phyloP scores from a whole-genome alignment of 305 asterid genomes.

The Solanum hybrid region DNA sequence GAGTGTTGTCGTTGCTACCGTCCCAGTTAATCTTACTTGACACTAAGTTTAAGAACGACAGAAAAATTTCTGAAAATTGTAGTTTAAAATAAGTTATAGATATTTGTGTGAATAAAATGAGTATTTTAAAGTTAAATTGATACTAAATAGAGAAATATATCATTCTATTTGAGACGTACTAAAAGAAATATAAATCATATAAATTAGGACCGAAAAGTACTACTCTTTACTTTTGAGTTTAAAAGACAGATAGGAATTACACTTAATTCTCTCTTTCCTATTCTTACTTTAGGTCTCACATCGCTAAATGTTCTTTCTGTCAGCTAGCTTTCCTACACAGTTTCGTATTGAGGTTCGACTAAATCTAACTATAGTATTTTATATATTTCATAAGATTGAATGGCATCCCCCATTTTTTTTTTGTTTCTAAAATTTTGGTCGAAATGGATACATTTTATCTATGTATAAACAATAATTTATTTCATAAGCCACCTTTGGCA shows the following conservation, averaged over 20 bases:
- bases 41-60: too few species aligned
- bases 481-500: not conserved
- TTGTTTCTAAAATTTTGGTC: not conserved
- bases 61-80: too few species aligned
- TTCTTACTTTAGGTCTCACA: not conserved
- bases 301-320: not conserved
- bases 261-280: not conserved
- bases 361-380: too few species aligned
- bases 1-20: not conserved
- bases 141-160: too few species aligned
- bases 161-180: too few species aligned
- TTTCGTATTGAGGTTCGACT: too few species aligned
- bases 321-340: not conserved
- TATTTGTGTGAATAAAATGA: too few species aligned
- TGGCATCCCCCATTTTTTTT: not conserved
- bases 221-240: not conserved
- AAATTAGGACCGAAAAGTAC: not conserved
- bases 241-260: not conserved
- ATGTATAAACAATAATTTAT: not conserved
- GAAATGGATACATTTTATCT: not conserved
- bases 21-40: too few species aligned
- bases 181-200: too few species aligned
- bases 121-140: too few species aligned
- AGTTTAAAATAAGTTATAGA: too few species aligned
- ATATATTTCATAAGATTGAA: not conserved